Percentiles rank a stretch among this genome's conserved stretches.
Conservation (phyloP, 257 asterid genomes). For the Striga asiatica region DNA sequence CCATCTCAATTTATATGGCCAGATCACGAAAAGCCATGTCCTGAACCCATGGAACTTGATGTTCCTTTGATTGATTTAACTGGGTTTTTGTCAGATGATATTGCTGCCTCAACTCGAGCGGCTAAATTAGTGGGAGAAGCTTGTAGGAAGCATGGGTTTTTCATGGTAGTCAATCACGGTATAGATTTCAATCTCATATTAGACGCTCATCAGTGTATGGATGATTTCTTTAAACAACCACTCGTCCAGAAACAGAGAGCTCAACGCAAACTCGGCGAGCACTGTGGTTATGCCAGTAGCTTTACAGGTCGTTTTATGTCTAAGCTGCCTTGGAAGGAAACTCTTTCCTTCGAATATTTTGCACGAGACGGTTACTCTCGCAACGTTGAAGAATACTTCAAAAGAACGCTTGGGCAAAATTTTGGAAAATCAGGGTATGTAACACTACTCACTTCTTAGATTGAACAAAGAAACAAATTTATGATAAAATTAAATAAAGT, state of each 20-base stretch:
- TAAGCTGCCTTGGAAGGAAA: slow-evolving; percentile 94
- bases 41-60: slow-evolving; percentile 27
- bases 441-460: no score
- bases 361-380: slow-evolving; percentile 21
- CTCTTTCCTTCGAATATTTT: slow-evolving; percentile 65
- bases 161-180: slow-evolving; percentile 67
- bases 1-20: slow-evolving; percentile 87
- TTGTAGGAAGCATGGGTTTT: slow-evolving; percentile 61
- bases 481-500: no score
- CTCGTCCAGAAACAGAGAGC: slow-evolving; percentile 52
- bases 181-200: slow-evolving; percentile 40
- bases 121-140: slow-evolving; percentile 57
- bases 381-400: slow-evolving; percentile 53
- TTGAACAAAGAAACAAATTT: no score
- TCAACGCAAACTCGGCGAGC: slow-evolving; percentile 61
- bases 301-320: slow-evolving; percentile 80
- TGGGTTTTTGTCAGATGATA: slow-evolving; percentile 64
- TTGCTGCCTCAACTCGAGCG: slow-evolving; percentile 32
- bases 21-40: slow-evolving; percentile 60
- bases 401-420: slow-evolving; percentile 35
- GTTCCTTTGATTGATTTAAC: slow-evolving; percentile 61
- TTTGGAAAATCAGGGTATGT: slow-evolving; percentile 49
- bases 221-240: slow-evolving; percentile 51
- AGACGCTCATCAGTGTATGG: slow-evolving; percentile 60
- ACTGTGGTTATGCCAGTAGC: slow-evolving; percentile 87